phyloP scores from a whole-genome alignment of 1,284 basidiomycete genomes.

The Athelia psychrophila region DNA sequence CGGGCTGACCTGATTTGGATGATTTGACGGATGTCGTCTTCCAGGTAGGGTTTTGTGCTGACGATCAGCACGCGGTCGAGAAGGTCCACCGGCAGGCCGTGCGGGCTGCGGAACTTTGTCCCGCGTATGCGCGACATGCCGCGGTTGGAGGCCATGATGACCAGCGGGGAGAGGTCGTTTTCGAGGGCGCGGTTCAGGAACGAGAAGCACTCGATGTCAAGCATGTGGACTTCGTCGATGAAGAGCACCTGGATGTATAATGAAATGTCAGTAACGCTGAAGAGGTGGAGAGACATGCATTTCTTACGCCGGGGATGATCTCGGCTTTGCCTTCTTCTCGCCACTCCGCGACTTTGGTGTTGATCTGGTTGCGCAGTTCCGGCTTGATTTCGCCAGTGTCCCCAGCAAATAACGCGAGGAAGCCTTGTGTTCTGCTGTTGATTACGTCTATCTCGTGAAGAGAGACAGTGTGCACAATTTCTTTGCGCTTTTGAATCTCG shows the following conservation, averaged over 20 bases:
- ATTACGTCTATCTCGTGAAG: constrained; percentile 99
- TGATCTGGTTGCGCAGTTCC: constrained; percentile 94
- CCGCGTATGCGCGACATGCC: constrained; percentile 95
- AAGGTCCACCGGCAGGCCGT: constrained; percentile 93
- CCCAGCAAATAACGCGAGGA: constrained; percentile 76
- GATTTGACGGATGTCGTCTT: constrained; percentile 88
- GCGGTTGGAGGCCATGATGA: constrained; percentile 98
- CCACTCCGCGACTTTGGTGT: constrained; percentile 97
- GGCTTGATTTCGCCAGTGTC: constrained; percentile 99
- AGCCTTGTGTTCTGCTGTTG: constrained; percentile 96
- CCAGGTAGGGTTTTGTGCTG: constrained; percentile 86
- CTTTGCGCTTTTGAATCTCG: constrained; percentile 95
- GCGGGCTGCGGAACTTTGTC: constrained; percentile 91
- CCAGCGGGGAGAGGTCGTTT: constrained; percentile 89
- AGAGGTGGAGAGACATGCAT: constrained; percentile 7
- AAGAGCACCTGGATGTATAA: constrained; percentile 78
- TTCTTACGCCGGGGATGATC: constrained; percentile 91
- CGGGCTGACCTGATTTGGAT: constrained; percentile 80
- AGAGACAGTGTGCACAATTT: constrained; percentile 96
- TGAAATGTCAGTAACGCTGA: constrained; percentile 1
- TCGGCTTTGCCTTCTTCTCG: constrained; percentile 98
- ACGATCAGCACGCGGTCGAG: constrained; percentile 96
- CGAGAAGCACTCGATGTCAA: constrained; percentile 99
- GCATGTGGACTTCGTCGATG: constrained; percentile 98
- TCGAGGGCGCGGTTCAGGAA: constrained; percentile 97